Evolutionary conservation across 129 eudicot genomes (phyloP), one percentile per base, ranked within the genome.

Genomic region (carrot (Daucus carota)): DNA sequence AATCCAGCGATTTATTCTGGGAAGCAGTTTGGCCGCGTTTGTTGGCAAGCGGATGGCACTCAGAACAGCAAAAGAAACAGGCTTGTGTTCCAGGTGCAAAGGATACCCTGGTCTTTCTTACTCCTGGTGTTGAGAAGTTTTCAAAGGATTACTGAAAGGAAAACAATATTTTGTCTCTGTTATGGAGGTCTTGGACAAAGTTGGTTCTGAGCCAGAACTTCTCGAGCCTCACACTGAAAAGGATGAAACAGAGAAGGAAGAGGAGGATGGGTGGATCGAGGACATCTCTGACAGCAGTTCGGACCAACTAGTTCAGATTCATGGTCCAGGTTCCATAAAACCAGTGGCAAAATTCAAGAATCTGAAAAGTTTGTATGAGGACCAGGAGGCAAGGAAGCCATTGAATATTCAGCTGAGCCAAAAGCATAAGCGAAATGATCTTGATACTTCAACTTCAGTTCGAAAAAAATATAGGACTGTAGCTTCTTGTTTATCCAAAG

Each of bases 91-190:
- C 82, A 40, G 78, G 83, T 26, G 77, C 80, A 29, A 89, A 83
- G 66, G 60, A 78, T 67, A 70, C 79, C 68, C 60, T 84, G 73
- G 91, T 89, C 65, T 86, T 84, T 77, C 84, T 89, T 38, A 69
- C 79, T 74, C 87, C 95, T 8, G 95, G 89, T 11, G 83, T 89
- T 8, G 70, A 83, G 34, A 87, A 84, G 40, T 89, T 82, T 62
- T 89, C 95, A 1, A 59, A 40, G 43, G 7, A 40, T 40, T 40
- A 40, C 8, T 40, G 8, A 40, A 40, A 40, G 43, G 43, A 40
- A 70, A 80, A 22, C 85, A 85, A 43, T 90, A 84, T 85, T 82
- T 90, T 38, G 93, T 88, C 79, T 88, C 96, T 0, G 96, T 54
- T 54, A 54, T 29, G 0, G 63, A 54, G 22, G 63, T 54, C 46